A percentile compares a stretch with the other conserved stretches of the same genome.
Conservation (phyloP, 495 filamentous ascomycete genomes). For the Choiromyces venosus region DNA sequence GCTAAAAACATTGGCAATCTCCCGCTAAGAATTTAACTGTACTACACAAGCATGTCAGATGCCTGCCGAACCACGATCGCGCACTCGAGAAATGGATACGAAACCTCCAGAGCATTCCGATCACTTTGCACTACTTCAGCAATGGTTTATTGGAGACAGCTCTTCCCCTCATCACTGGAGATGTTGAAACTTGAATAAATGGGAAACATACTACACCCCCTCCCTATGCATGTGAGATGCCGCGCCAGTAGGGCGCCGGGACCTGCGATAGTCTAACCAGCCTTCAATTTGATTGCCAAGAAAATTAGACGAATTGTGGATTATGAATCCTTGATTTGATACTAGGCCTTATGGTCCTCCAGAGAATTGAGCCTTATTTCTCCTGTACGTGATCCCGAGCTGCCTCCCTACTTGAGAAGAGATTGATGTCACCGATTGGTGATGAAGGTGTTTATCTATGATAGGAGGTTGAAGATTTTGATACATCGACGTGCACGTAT, state of each 20-base stretch:
- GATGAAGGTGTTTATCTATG: too few relatives aligned
- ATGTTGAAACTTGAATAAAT: neutral
- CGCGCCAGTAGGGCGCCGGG: neutral
- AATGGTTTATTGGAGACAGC: neutral
- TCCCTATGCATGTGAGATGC: neutral
- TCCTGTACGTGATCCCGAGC: too few relatives aligned
- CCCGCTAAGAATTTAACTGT: too few relatives aligned
- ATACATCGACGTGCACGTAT: too few relatives aligned
- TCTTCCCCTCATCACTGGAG: neutral
- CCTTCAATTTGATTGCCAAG: neutral
- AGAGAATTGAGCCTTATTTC: too few relatives aligned
- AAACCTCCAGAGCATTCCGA: neutral
- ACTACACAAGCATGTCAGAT: neutral
- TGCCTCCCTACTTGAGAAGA: too few relatives aligned
- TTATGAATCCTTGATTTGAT: neutral
- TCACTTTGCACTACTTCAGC: neutral
- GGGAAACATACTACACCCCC: too few relatives aligned
- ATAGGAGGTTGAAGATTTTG: too few relatives aligned
- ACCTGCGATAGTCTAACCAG: too few relatives aligned
- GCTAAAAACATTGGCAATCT: too few relatives aligned
- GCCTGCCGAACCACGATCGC: neutral
- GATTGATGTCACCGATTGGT: too few relatives aligned
- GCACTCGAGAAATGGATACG: neutral
- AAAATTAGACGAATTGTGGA: neutral
- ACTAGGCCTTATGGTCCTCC: neutral